Conservation (phyloP, 257 asterid genomes). For the Ajuga chamaepitys region DNA sequence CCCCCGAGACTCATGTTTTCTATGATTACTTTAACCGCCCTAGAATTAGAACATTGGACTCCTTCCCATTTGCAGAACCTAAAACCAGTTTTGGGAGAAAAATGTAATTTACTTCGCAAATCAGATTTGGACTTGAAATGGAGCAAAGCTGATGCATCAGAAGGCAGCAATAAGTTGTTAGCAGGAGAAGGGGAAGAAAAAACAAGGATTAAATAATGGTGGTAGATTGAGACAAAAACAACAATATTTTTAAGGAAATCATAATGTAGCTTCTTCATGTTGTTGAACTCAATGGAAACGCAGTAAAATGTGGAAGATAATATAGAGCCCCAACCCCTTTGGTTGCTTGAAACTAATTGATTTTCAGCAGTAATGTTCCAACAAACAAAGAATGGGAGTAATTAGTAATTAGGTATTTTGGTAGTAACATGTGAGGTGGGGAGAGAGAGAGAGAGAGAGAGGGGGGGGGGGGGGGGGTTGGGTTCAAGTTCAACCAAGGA, state of each 20-base stretch:
- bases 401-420: too few species aligned
- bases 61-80: conserved; percentile 72
- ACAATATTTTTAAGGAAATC: conserved; percentile 5
- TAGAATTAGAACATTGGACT: conserved; percentile 37
- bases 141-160: conserved; percentile 57
- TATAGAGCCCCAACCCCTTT: not conserved
- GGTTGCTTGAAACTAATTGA: not conserved
- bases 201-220: conserved; percentile 4
- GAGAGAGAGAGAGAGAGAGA: too few species aligned
- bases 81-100: conserved; percentile 16
- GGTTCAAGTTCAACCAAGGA: too few species aligned
- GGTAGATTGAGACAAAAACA: conserved; percentile 8
- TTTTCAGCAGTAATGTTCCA: not conserved
- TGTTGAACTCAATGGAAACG: not conserved
- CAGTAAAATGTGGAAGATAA: not conserved
- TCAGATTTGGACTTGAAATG: conserved; percentile 69
- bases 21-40: conserved; percentile 38
- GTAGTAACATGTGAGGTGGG: too few species aligned
- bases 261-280: conserved; percentile 10
- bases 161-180: not conserved
- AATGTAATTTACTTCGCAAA: conserved; percentile 27
- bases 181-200: conserved; percentile 19
- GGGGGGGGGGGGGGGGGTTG: too few species aligned
- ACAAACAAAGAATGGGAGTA: not conserved
- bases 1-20: conserved; percentile 51